These are phyloP conservation scores for Penicillium sp. DNA, from an alignment of 2,329 filamentous ascomycete species.

Conservation along the genomic window DNA sequence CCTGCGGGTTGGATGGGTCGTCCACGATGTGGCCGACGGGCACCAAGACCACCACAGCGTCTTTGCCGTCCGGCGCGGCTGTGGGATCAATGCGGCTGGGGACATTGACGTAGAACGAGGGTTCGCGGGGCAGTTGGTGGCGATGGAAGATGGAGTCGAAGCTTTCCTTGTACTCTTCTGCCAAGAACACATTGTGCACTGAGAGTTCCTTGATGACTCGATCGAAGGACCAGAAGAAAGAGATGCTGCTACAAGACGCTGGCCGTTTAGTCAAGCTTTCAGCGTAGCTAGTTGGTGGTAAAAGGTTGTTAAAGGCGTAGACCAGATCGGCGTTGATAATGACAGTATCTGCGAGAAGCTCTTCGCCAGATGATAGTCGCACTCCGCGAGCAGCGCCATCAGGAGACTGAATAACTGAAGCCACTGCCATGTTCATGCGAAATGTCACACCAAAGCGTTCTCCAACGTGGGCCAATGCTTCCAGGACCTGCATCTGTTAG, in stretches of 20 bases:
- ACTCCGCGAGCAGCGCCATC: conserved; percentile 1
- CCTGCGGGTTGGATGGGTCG: conserved; percentile 9
- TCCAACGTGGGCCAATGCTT: background rate
- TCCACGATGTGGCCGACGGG: conserved; percentile 66
- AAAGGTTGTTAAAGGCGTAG: conserved; percentile 71
- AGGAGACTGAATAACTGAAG: background rate
- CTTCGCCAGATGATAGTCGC: conserved; percentile 57
- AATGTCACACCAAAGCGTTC: background rate
- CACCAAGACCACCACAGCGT: conserved; percentile 69
- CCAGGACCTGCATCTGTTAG: background rate
- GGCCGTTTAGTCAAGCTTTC: conserved; percentile 40
- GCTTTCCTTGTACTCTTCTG: conserved; percentile 69
- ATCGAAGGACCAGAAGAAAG: conserved; percentile 64
- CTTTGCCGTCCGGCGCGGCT: conserved; percentile 66
- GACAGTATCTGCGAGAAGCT: conserved; percentile 65
- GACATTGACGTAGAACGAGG: conserved; percentile 77
- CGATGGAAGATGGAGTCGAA: conserved; percentile 75
- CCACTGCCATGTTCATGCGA: background rate
- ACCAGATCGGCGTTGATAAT: conserved; percentile 73
- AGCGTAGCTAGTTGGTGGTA: conserved; percentile 47
- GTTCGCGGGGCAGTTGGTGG: conserved; percentile 66
- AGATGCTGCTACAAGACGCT: conserved; percentile 71
- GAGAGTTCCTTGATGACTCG: conserved; percentile 60
- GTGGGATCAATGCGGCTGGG: conserved; percentile 68
- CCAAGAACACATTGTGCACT: conserved; percentile 77